Base-by-base conservation (phyloP, 2,329 filamentous ascomycete species). In the Plectosphaerella sp. region DNA sequence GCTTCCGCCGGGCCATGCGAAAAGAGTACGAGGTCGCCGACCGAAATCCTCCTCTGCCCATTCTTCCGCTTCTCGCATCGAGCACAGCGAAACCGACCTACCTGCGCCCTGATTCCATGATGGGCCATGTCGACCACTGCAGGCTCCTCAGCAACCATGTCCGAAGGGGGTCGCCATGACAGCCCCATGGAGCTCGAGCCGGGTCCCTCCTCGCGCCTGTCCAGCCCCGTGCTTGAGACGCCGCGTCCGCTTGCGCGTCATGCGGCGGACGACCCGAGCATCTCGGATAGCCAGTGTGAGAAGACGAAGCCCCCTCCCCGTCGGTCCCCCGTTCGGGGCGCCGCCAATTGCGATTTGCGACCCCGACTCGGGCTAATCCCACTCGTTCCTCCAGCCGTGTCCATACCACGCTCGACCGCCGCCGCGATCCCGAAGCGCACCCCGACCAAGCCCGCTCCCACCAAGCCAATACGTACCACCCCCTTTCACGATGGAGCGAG, bases 101-200 rank as follows among this genome's bases (percentile, higher is more conserved):
- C 22, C 22, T 22, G 22, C 22, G 22, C 22, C 22, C 5, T 41
- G 37, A n/a, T 41, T n/a, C 15, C 54, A 54, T 52, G 22, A 57
- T 56, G 55, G 55, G 48, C 51, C 54, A 57, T 57, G 55, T 51
- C 55, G 55, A 56, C 45, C 25, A 35, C 49, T 47, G 51, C 48
- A 42, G 48, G 48, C 43, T 36, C 54, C 52, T 33, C 28, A 4
- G 28, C 28, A 33, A 54, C 50, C 47, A 56, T 56, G 49, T 33
- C 28, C 28, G 28, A 33, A 33, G 28, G 28, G 28, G 28, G 28
- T 33, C 28, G 28, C 8, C 28, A 33, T 33, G 28, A 33, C 28
- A 33, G 28, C 8, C 28, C 28, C 28, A 33, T 33, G 28, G 28
- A 33, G 28, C 28, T 33, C 28, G 28, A 33, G 28, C 28, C 28